Evolutionary conservation across 208 protist species (phyloP).

Genomic region (Acanthamoeba divionensis): DNA sequence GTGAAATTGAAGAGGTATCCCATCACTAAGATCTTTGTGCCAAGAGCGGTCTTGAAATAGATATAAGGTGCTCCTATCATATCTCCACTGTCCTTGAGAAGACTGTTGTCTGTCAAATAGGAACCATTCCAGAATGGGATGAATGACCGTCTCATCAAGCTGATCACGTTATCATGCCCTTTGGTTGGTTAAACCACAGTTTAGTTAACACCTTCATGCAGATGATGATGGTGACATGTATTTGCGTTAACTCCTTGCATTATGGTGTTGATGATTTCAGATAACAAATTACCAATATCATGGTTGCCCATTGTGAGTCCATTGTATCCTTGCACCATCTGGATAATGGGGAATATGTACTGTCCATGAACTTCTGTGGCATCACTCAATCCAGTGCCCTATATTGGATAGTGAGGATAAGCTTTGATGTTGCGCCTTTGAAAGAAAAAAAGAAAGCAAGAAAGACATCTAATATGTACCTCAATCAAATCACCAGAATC

Average conservation of each 20-base stretch:
- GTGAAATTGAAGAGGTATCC: slow-evolving; percentile 48
- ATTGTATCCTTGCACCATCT: slow-evolving; percentile 48
- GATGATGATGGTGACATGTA: background rate
- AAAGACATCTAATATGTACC: background rate
- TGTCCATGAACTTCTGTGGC: slow-evolving; percentile 38
- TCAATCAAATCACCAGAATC: slow-evolving; percentile 60
- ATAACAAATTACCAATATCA: slow-evolving; percentile 22
- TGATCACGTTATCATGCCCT: slow-evolving; percentile 46
- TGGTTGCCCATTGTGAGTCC: slow-evolving; percentile 62
- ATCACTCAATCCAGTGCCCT: slow-evolving; percentile 59
- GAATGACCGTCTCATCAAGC: slow-evolving; percentile 1
- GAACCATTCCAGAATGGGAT: background rate
- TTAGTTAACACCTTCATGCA: background rate
- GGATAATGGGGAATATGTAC: slow-evolving; percentile 50
- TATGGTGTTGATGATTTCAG: no score
- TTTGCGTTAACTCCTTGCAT: background rate
- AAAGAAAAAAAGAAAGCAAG: background rate
- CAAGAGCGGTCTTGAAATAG: background rate
- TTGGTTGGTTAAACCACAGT: background rate
- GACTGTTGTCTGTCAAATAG: slow-evolving; percentile 39
- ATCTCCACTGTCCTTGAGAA: background rate
- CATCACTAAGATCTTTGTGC: background rate
- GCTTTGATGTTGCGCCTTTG: no score
- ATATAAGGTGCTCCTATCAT: slow-evolving; percentile 12
- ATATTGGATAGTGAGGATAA: no score